These are phyloP conservation scores for Pestalotiopsis sp. DNA, from an alignment of 2,329 filamentous ascomycete species.

Conservation along the genomic window DNA sequence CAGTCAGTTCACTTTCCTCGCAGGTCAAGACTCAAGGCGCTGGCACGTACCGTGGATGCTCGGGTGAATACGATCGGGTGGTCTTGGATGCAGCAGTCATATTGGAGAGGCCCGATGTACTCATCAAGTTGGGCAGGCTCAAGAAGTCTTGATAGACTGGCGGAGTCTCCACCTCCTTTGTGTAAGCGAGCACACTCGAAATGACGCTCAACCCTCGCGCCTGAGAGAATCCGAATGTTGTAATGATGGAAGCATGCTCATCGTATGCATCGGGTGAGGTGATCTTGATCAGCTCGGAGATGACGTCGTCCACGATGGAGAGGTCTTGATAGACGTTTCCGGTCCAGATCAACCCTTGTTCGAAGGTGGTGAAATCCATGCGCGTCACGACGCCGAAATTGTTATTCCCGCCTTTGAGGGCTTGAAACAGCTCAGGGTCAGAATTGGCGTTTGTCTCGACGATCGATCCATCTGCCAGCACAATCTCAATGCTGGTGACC, in stretches of 20 bases:
- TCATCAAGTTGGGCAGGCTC: background rate
- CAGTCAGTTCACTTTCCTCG: too few species aligned
- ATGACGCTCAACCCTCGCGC: background rate
- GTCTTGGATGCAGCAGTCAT: too few species aligned
- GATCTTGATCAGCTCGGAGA: background rate
- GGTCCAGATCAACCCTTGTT: background rate
- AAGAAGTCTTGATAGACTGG: background rate
- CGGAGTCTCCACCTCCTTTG: background rate
- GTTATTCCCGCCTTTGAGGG: conserved; percentile 15
- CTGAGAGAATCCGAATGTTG: background rate
- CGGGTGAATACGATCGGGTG: too few species aligned
- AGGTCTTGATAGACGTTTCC: too few species aligned
- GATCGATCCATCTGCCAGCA: conserved; percentile 42
- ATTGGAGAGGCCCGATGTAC: background rate
- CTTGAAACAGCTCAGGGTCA: conserved; percentile 10
- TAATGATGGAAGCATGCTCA: background rate
- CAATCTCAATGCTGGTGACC: conserved; percentile 46
- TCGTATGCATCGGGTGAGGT: background rate
- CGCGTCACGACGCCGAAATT: conserved; percentile 19
- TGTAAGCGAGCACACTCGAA: background rate
- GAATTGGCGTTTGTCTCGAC: background rate
- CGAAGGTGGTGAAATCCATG: conserved; percentile 10
- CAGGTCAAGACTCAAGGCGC: too few species aligned
- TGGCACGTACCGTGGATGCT: too few species aligned
- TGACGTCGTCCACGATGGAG: background rate